Evolutionary conservation across 805 yeast genomes (phyloP).

Genomic region (Kuraishia piskuri): DNA sequence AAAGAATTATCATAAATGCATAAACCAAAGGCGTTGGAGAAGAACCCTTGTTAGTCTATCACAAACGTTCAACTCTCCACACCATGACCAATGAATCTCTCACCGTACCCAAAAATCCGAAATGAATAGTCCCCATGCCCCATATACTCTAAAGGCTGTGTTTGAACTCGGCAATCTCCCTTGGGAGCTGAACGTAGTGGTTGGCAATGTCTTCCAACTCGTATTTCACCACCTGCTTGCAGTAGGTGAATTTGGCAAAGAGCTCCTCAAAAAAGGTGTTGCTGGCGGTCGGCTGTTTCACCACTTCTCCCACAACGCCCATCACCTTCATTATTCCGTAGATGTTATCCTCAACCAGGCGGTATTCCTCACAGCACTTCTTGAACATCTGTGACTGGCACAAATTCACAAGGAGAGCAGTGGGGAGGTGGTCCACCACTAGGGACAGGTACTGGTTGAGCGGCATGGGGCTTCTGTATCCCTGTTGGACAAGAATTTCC

Average conservation of each 20-base stretch:
- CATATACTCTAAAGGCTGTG: neutral
- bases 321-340: constrained; percentile 24
- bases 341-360: constrained; percentile 23
- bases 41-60: too few relatives aligned
- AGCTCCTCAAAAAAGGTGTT: constrained; percentile 5
- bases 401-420: constrained; percentile 9
- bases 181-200: constrained; percentile 23
- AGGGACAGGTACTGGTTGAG: constrained; percentile 21
- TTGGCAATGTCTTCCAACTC: constrained; percentile 27
- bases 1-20: neutral
- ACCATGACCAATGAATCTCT: neutral
- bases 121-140: neutral
- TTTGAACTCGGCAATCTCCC: constrained; percentile 20
- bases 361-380: constrained; percentile 22
- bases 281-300: neutral
- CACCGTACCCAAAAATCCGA: neutral
- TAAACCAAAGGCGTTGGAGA: neutral
- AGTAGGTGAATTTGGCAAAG: constrained; percentile 18
- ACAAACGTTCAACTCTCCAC: neutral
- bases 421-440: constrained; percentile 18
- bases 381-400: constrained; percentile 19
- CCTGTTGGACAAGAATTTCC: constrained; percentile 21
- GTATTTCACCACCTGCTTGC: constrained; percentile 18
- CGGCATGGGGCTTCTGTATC: constrained; percentile 17
- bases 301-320: constrained; percentile 4